Conservation (phyloP, 164 flowering plant species). For the Chimonanthus praecox region DNA sequence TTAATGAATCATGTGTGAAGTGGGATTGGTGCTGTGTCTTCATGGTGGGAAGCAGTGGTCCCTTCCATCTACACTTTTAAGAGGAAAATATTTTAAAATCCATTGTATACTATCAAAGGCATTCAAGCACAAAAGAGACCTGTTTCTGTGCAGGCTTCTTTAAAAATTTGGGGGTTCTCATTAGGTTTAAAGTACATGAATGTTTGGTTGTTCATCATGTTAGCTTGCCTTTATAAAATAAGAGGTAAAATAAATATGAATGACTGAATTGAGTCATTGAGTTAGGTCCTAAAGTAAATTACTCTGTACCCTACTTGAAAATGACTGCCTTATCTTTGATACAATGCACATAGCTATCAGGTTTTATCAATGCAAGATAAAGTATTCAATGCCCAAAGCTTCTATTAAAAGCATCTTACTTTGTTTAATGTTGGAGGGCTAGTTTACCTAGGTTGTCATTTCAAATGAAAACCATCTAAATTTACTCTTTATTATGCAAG, state of each 20-base stretch:
- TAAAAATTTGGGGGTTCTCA: background rate
- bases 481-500: too few relatives aligned
- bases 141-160: background rate
- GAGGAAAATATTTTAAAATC: background rate
- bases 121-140: background rate
- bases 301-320: background rate
- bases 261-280: background rate
- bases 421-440: too few relatives aligned
- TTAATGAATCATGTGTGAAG: background rate
- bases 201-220: background rate
- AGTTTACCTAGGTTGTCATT: too few relatives aligned
- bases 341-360: background rate
- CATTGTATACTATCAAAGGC: background rate
- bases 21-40: background rate
- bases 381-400: too few relatives aligned
- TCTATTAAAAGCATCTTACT: too few relatives aligned
- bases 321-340: background rate
- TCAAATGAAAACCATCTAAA: too few relatives aligned
- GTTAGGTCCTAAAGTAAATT: background rate
- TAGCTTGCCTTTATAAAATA: background rate
- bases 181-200: background rate
- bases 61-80: background rate
- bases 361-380: too few relatives aligned
- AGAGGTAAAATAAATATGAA: background rate
- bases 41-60: background rate